Evolutionary conservation across 345 rosid genomes (phyloP), one percentile per base, ranked within the genome.

Genomic region (Diplotaxis tenuifolia): DNA sequence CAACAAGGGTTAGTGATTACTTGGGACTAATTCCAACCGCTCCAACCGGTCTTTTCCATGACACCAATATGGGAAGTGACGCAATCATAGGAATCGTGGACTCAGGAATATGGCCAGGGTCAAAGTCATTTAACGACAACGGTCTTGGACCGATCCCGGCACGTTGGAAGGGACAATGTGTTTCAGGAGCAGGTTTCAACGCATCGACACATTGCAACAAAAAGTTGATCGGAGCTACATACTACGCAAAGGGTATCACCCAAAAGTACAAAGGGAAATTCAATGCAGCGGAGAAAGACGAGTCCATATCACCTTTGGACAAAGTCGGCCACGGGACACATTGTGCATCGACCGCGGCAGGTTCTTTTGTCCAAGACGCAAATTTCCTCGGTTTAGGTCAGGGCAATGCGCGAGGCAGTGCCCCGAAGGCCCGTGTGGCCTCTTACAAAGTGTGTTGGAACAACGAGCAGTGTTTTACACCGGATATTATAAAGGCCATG

Each of bases 1-100:
- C 96, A 20, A 88, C 92, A 12, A 84, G 89, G 80, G 77, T 87
- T 52, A 83, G 78, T 86, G 91, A 87, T 68, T 86, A 81, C 77
- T 79, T 87, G 52, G 88, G 90, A 68, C 85, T 88, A 22, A 71
- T 78, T 74, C 65, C 86, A 75, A 50, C 75, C 67, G 52, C 82
- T 73, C 78, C 82, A 53, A n/a, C 68, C n/a, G 81, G 83, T 76
- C 78, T 78, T 36, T 50, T 83, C 20, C 76, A 81, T n/a, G 79
- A 70, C 0, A 83, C 88, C 65, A 76, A 73, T 47, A 82, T 86
- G 89, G 94, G 94, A n/a, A 84, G 86, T 72, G 88, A 88, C 61
- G 84, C 81, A 34, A 86, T 90, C 47, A 60, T 90, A 20, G 96
- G 90, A 58, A 45, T 88, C 23, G 9, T 88, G 19, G 94, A 88